Evolutionary conservation across 305 asterid genomes (phyloP).

Genomic region (Ilex paraguariensis): DNA sequence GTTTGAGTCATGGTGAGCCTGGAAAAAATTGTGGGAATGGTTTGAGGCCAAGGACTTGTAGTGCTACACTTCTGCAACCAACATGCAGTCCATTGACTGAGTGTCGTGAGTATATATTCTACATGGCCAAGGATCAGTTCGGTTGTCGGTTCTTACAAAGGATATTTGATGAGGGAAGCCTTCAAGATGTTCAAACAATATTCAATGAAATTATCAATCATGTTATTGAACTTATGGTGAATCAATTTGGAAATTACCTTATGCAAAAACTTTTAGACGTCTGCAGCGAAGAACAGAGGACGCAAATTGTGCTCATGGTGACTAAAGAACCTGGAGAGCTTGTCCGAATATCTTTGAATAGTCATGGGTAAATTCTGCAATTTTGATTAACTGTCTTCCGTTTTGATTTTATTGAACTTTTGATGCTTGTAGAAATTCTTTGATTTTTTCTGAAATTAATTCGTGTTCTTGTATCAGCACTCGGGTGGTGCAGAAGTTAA

Average conservation of each 20-base stretch:
- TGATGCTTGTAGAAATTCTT: neutral
- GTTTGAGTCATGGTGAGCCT: neutral
- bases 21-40: constrained; percentile 6
- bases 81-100: constrained; percentile 10
- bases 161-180: constrained; percentile 30
- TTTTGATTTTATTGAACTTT: neutral
- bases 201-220: constrained; percentile 29
- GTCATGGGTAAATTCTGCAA: constrained; percentile 29
- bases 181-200: constrained; percentile 26
- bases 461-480: constrained; percentile 22
- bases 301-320: constrained; percentile 24
- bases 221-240: constrained; percentile 30
- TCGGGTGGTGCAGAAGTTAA: constrained; percentile 38
- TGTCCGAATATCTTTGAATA: constrained; percentile 18
- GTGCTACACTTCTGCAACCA: neutral
- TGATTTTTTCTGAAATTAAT: neutral
- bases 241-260: constrained; percentile 37
- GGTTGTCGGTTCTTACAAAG: constrained; percentile 42
- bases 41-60: constrained; percentile 6
- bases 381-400: neutral
- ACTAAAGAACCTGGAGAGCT: constrained; percentile 31
- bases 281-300: constrained; percentile 35
- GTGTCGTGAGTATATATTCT: constrained; percentile 17
- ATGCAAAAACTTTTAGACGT: constrained; percentile 37
- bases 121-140: constrained; percentile 30